Evolutionary conservation across 495 filamentous ascomycete genomes (phyloP), one percentile per base, ranked within the genome.

Genomic region (Echria macrotheca): DNA sequence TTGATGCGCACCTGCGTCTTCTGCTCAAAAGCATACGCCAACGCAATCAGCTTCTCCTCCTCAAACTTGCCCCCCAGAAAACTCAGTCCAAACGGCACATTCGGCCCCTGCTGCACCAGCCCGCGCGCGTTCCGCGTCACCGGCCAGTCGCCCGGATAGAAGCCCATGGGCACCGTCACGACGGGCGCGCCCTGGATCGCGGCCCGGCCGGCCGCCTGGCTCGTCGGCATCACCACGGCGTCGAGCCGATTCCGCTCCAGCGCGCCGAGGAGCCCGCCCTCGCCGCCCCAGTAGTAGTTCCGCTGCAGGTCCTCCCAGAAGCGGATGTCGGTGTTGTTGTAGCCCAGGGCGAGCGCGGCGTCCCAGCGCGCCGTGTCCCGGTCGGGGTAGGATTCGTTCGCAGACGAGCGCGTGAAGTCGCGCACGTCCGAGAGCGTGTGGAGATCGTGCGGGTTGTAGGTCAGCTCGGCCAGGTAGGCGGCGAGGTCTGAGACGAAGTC

Each of bases 21-120:
- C 61, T 86, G 83, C 67, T 87, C 83, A 65, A 76, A 85, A 15
- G 80, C 82, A 66, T 82, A 86, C 25, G 81, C 82, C 62, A 77
- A 72, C 15, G 74, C 78, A 40, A 87, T 79, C 36, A 84, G 65
- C 36, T 57, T 70, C 44, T 66, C 67, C 62, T 81, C 76, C 37
- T 69, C 73, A 63, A 71, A 87, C 39, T 68, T 70, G 0, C 43
- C 39, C 0, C 80, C 83, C 42, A 83, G 54, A 60, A 86, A 85
- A 26, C 49, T 55, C 18, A 67, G 28, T 7, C 61, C 64, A 59
- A 65, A 52, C 32, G 44, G 53, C 23, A 53, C 22, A 10, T 33
- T 45, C 14, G 49, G 57, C 14, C 35, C 56, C 45, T 15, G 39
- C 17, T 35, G 32, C 26, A 46, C 52, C 49, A 45, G 36, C 8